These are phyloP conservation scores for Aureobasidium namibiae DNA, from an alignment of 2,329 filamentous ascomycete species.

Conservation along the genomic window DNA sequence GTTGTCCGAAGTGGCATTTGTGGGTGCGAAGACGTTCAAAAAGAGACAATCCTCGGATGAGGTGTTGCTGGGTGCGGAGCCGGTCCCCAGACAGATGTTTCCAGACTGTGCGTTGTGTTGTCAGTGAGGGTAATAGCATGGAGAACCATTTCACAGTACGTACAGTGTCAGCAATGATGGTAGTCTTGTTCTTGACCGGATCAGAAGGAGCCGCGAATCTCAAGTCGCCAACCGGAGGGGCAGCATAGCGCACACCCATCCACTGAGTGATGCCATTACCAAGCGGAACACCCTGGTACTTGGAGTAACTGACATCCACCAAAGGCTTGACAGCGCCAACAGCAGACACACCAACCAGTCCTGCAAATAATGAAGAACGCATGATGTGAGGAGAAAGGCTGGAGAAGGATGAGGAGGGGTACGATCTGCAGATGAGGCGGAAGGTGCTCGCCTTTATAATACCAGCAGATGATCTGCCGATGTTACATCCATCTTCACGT, in stretches of 20 bases:
- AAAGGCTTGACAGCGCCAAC: slow-evolving; percentile 28
- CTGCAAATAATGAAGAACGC: neutral
- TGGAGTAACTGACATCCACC: slow-evolving; percentile 59
- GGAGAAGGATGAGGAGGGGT: neutral
- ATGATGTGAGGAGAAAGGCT: neutral
- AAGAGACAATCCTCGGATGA: slow-evolving; percentile 61
- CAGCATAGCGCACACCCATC: slow-evolving; percentile 68
- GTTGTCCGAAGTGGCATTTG: slow-evolving; percentile 38
- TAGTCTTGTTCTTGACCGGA: slow-evolving; percentile 39
- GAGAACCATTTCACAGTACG: slow-evolving; percentile 10
- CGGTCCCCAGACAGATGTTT: slow-evolving; percentile 28
- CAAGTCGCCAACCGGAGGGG: slow-evolving; percentile 55
- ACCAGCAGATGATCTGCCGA: neutral
- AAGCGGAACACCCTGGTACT: slow-evolving; percentile 51
- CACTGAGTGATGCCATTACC: slow-evolving; percentile 57
- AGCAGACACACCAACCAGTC: neutral
- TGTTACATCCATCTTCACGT: neutral
- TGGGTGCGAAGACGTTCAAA: slow-evolving; percentile 56
- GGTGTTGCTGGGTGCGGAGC: slow-evolving; percentile 23
- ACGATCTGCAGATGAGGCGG: neutral
- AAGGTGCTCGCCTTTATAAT: neutral
- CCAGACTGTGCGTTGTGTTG: slow-evolving; percentile 20
- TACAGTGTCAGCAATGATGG: slow-evolving; percentile 50
- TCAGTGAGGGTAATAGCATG: neutral
- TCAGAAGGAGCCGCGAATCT: slow-evolving; percentile 62